These are phyloP conservation scores for Flammula alnicola DNA, from an alignment of 1,284 basidiomycete species.

Conservation along the genomic window DNA sequence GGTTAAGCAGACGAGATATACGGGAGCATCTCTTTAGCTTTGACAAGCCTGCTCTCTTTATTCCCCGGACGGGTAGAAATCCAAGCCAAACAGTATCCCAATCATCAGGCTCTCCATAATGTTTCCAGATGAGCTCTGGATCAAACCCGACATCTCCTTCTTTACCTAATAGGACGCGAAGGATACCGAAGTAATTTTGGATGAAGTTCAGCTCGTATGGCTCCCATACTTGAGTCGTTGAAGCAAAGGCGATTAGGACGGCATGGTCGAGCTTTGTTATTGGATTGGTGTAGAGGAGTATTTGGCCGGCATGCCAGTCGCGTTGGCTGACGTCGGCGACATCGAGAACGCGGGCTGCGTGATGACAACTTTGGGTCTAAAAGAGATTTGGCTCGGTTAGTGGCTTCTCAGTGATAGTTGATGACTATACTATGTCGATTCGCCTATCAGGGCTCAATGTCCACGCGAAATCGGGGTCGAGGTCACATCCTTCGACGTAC, in stretches of 20 bases:
- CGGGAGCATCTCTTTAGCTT: too few species aligned
- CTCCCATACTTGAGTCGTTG: conserved; percentile 22
- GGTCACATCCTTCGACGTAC: conserved; percentile 16
- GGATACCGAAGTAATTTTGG: conserved; percentile 21
- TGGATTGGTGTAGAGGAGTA: conserved; percentile 9
- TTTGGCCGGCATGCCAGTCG: neutral
- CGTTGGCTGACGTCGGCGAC: neutral
- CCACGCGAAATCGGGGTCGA: conserved; percentile 16
- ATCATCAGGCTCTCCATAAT: conserved; percentile 26
- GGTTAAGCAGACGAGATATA: too few species aligned
- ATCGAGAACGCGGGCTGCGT: neutral
- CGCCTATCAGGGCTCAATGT: conserved; percentile 42
- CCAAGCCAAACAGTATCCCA: conserved; percentile 25
- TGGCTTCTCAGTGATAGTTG: too few species aligned
- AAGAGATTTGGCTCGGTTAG: too few species aligned
- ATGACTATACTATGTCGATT: conserved; percentile 84
- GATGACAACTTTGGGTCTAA: conserved; percentile 4
- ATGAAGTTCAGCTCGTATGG: conserved; percentile 13
- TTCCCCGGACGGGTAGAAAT: too few species aligned
- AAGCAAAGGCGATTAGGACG: conserved; percentile 26
- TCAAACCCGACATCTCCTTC: conserved; percentile 11
- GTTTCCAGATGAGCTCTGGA: conserved; percentile 20
- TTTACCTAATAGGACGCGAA: conserved; percentile 15
- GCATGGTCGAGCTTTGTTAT: conserved; percentile 20
- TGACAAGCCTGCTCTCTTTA: too few species aligned